These are phyloP conservation scores for Chlamydomonas asymmetrica DNA, from an alignment of 139 green algal genomes.

Conservation along the genomic window DNA sequence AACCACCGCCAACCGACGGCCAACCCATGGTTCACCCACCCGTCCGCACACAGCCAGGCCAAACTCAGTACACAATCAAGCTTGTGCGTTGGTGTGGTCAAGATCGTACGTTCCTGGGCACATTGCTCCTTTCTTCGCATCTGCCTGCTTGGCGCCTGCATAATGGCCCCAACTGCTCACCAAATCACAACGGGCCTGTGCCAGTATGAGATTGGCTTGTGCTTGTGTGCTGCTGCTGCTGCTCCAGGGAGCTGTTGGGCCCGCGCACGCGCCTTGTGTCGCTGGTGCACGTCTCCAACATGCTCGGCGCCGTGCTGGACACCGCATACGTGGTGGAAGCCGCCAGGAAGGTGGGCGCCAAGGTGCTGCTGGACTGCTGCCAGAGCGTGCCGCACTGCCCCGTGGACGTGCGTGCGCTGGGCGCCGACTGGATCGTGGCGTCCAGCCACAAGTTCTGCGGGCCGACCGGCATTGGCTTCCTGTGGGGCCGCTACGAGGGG, in stretches of 20 bases:
- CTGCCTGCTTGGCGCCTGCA: too few relatives aligned
- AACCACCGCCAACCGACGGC: too few relatives aligned
- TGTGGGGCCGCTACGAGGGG: conserved; percentile 90
- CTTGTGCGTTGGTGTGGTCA: too few relatives aligned
- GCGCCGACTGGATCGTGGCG: conserved; percentile 93
- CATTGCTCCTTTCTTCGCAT: too few relatives aligned
- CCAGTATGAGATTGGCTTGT: too few relatives aligned
- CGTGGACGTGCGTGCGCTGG: conserved; percentile 85
- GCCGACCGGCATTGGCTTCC: conserved; percentile 96
- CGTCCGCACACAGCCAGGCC: too few relatives aligned
- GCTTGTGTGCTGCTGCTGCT: too few relatives aligned
- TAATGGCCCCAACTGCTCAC: too few relatives aligned
- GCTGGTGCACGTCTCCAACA: conserved; percentile 94
- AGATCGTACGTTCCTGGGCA: too few relatives aligned
- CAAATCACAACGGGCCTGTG: too few relatives aligned
- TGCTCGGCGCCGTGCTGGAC: conserved; percentile 78
- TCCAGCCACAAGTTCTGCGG: conserved; percentile 97
- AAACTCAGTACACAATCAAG: too few relatives aligned
- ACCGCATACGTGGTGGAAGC: conserved; percentile 58
- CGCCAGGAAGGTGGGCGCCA: conserved; percentile 58
- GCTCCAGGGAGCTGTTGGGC: conserved; percentile 52
- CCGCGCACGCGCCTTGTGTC: conserved; percentile 81
- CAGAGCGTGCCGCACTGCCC: conserved; percentile 96
- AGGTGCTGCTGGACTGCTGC: conserved; percentile 94
- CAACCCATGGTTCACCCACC: too few relatives aligned